Evolutionary conservation across 208 protist species (phyloP).

Genomic region (Crithidia expoeki): DNA sequence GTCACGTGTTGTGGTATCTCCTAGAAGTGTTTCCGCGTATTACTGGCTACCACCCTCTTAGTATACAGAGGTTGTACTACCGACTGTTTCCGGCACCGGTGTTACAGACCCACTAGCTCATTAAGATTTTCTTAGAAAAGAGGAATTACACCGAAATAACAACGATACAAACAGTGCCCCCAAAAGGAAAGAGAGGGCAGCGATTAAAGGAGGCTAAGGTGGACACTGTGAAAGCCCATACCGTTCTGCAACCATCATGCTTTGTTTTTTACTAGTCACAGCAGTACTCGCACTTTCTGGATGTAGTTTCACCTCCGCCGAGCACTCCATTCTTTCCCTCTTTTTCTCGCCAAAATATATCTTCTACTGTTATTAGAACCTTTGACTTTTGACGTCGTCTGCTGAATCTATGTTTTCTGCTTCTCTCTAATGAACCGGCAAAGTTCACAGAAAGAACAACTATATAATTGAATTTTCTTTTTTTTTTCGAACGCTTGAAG

Average conservation of each 20-base stretch:
- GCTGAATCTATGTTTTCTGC: neutral
- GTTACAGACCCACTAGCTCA: conserved; percentile 4
- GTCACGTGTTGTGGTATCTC: conserved; percentile 82
- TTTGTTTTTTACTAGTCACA: too few relatives aligned
- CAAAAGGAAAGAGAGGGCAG: too few relatives aligned
- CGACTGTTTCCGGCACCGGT: conserved; percentile 17
- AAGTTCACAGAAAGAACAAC: too few relatives aligned
- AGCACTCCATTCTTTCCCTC: neutral
- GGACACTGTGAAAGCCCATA: neutral
- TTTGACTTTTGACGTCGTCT: neutral
- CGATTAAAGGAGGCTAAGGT: neutral
- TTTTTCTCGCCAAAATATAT: too few relatives aligned
- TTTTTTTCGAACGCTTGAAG: conserved; percentile 2
- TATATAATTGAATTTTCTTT: too few relatives aligned
- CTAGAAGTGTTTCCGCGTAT: conserved; percentile 89
- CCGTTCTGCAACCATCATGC: too few relatives aligned
- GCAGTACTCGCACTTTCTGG: too few relatives aligned
- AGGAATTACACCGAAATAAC: neutral
- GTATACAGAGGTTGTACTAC: conserved; percentile 49
- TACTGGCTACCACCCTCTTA: conserved; percentile 63
- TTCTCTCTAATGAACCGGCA: too few relatives aligned
- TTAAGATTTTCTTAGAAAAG: neutral
- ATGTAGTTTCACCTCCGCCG: neutral
- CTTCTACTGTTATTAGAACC: neutral
- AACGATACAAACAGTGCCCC: too few relatives aligned